A percentile compares a stretch with the other conserved stretches of the same genome.
phyloP scores from a whole-genome alignment of 805 yeast species.

The Schwanniomyces pseudopolymorphus region DNA sequence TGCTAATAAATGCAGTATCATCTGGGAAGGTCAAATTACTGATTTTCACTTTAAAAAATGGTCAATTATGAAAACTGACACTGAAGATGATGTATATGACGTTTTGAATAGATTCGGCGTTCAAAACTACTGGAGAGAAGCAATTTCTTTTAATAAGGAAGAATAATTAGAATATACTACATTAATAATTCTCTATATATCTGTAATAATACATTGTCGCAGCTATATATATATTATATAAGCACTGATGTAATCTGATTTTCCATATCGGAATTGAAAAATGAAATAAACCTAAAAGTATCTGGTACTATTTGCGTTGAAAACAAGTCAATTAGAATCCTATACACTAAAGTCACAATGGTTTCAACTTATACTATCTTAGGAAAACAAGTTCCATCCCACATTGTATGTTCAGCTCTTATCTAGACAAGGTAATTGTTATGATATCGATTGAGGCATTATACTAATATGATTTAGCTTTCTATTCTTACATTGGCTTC shows the following conservation, averaged over 20 bases:
- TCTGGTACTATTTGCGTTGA: neutral
- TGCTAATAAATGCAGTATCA: constrained; percentile 44
- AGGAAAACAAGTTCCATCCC: constrained; percentile 47
- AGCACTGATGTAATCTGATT: neutral
- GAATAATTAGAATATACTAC: neutral
- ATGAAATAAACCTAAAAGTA: neutral
- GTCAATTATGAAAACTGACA: constrained; percentile 57
- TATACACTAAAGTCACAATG: constrained; percentile 17
- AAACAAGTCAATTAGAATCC: neutral
- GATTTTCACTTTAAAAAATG: constrained; percentile 61
- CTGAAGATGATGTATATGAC: constrained; percentile 50
- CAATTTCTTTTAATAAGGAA: constrained; percentile 8
- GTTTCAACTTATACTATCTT: constrained; percentile 43
- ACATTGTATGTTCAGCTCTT: constrained; percentile 33
- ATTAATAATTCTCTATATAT: neutral
- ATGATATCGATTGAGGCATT: neutral
- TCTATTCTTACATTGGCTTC: constrained; percentile 41
- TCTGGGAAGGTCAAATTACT: constrained; percentile 73
- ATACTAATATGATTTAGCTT: constrained; percentile 27
- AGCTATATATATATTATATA: neutral
- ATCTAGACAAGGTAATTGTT: neutral
- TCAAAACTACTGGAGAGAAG: constrained; percentile 60
- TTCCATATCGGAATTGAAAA: neutral
- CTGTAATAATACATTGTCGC: no score
- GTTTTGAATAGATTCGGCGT: constrained; percentile 51